These are phyloP conservation scores for Diaporthe caulivora DNA, from an alignment of 2,329 filamentous ascomycete species.

Conservation along the genomic window DNA sequence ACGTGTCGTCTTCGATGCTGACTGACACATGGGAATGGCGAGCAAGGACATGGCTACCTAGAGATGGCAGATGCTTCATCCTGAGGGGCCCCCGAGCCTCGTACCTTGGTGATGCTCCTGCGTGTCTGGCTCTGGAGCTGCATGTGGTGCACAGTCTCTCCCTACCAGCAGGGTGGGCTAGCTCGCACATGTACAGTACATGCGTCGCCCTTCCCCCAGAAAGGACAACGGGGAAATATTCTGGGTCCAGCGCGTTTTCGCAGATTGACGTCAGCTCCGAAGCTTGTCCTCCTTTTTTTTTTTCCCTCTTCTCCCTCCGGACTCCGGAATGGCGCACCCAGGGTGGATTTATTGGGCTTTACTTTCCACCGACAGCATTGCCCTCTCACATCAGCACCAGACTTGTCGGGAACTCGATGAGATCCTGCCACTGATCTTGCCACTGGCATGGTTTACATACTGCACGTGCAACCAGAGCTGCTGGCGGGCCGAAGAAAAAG, in stretches of 20 bases:
- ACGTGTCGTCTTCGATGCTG: constrained; percentile 8
- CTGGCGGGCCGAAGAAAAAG: background rate
- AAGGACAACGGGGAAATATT: constrained; percentile 19
- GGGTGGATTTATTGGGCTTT: background rate
- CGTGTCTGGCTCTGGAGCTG: background rate
- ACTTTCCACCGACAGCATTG: background rate
- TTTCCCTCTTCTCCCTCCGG: constrained; percentile 3
- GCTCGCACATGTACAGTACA: constrained; percentile 1
- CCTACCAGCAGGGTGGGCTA: background rate
- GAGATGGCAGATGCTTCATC: background rate
- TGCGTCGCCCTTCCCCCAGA: background rate
- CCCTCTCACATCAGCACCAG: constrained; percentile 18
- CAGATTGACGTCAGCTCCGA: constrained; percentile 31
- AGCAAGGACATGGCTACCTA: background rate
- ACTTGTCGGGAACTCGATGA: background rate
- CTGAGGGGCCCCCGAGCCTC: background rate
- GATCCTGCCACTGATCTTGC: background rate
- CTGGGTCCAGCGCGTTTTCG: constrained; percentile 20
- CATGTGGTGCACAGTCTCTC: background rate
- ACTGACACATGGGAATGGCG: background rate
- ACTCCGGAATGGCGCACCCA: constrained; percentile 7
- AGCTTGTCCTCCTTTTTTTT: constrained; percentile 4
- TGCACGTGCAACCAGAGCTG: background rate
- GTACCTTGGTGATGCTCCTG: background rate
- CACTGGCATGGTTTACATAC: background rate